Evolutionary conservation across 164 flowering plant genomes (phyloP), one percentile per base, ranked within the genome.

Genomic region (Aristolochia contorta): DNA sequence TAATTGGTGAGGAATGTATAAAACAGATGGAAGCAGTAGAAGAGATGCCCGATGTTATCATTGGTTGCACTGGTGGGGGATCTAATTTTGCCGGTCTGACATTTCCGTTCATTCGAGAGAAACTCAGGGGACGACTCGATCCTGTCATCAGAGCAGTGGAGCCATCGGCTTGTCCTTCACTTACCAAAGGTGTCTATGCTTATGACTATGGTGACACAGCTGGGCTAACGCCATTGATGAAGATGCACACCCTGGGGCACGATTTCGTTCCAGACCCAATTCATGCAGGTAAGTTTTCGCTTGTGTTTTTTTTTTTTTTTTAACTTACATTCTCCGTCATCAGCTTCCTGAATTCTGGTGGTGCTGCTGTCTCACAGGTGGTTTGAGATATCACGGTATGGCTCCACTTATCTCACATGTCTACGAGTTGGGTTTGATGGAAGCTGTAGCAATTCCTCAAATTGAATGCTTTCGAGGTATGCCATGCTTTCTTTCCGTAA

Each of bases 191-290:
- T 0, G 72, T 86, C 3, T 93, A 87, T 69, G 78, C 98, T 32
- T 93, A 93, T 74, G 98, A 93, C 68, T 89, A 71, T 72, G 97
- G 97, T 4, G 98, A 93, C 69, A 93, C 98, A 0, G 97, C 92
- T 1, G 96, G 97, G 54, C 65, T 89, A 88, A 93, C 98, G 49
- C 97, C 97, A 0, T 65, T 89, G 72, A 80, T 93, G 93, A 93
- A 93, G 84, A 93, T 93, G 98, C 98, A 93, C 56, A 93, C 97
- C 3, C 91, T 93, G 51, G 98, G 98, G 6, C 98, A 93, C 69
- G 91, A 89, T 70, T 93, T 93, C 72, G 80, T 93, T 62, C 97
- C 98, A 0, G 98, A 93, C 61, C 96, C 98, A 16, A 89, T 93
- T 65, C 98, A 93, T 78, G 88, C 97, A 16, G 98, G 98, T 92